These are phyloP conservation scores for Arabis alpina DNA, from an alignment of 345 rosid genomes.

Conservation along the genomic window DNA sequence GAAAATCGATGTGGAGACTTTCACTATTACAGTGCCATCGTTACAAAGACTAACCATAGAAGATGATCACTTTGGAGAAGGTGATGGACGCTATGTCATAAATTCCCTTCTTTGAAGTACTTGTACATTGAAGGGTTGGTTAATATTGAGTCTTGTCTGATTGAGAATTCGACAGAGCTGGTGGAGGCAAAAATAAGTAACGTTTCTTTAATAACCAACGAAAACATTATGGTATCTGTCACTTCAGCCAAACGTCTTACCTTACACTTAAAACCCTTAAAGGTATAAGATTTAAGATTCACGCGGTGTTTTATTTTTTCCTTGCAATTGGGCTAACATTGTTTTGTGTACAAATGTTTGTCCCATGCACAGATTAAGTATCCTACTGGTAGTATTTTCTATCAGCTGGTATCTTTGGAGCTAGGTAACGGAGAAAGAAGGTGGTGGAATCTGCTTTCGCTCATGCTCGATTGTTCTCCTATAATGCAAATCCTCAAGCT, in stretches of 20 bases:
- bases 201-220: not conserved
- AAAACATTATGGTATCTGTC: slow-evolving; percentile 6
- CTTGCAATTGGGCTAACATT: not conserved
- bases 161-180: slow-evolving; percentile 1
- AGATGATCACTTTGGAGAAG: not conserved
- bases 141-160: not conserved
- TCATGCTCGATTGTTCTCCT: slow-evolving; percentile 8
- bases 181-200: slow-evolving; percentile 9
- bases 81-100: slow-evolving; percentile 9
- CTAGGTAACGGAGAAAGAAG: not conserved
- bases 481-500: slow-evolving; percentile 22
- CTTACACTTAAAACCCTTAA: not conserved
- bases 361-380: not conserved
- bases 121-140: not conserved
- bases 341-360: not conserved
- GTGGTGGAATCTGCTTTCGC: slow-evolving; percentile 3
- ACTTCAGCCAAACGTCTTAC: slow-evolving; percentile 3
- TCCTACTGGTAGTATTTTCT: slow-evolving; percentile 17
- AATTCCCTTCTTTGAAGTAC: slow-evolving; percentile 19
- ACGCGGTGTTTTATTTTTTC: too few relatives aligned
- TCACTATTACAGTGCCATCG: not conserved
- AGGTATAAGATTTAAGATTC: slow-evolving; percentile 4
- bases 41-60: not conserved
- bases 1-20: not conserved
- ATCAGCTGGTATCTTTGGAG: slow-evolving; percentile 1